Conservation (phyloP, 805 yeast species). For the Metschnikowia lachancei region DNA sequence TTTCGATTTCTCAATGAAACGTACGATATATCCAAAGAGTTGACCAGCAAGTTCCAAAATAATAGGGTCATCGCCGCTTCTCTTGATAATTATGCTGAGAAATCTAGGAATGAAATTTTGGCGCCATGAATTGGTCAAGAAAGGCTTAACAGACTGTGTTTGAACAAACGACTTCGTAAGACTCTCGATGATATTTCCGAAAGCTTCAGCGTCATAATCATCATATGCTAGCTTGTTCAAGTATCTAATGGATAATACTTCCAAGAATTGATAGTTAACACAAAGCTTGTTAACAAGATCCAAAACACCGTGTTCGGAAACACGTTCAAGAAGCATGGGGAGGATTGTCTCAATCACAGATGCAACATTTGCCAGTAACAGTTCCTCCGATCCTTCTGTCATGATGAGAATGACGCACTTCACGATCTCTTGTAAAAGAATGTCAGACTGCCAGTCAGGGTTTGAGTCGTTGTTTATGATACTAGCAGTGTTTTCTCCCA, state of each 20-base stretch:
- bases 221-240: conserved; percentile 37
- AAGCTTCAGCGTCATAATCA: conserved; percentile 8
- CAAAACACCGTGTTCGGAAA: conserved; percentile 30
- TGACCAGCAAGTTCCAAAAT: conserved; percentile 41
- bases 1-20: conserved; percentile 34
- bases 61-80: conserved; percentile 19
- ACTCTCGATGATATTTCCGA: conserved; percentile 18
- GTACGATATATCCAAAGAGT: conserved; percentile 41
- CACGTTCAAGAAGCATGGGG: conserved; percentile 27
- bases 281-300: conserved; percentile 30
- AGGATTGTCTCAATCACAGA: conserved; percentile 42
- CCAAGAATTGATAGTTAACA: conserved; percentile 43
- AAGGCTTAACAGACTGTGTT: conserved; percentile 30
- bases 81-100: conserved; percentile 20
- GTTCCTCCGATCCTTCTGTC: conserved; percentile 16
- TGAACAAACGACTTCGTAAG: conserved; percentile 25
- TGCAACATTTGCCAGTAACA: conserved; percentile 24
- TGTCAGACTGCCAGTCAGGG: conserved; percentile 37
- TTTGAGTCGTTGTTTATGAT: conserved; percentile 35
- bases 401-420: conserved; percentile 53
- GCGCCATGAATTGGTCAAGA: conserved; percentile 43
- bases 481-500: conserved; percentile 53
- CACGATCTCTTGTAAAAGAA: conserved; percentile 52
- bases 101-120: conserved; percentile 44
- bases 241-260: conserved; percentile 43